Evolutionary conservation across 495 filamentous ascomycete species (phyloP).

Genomic region (Talaromyces wortmannii): DNA sequence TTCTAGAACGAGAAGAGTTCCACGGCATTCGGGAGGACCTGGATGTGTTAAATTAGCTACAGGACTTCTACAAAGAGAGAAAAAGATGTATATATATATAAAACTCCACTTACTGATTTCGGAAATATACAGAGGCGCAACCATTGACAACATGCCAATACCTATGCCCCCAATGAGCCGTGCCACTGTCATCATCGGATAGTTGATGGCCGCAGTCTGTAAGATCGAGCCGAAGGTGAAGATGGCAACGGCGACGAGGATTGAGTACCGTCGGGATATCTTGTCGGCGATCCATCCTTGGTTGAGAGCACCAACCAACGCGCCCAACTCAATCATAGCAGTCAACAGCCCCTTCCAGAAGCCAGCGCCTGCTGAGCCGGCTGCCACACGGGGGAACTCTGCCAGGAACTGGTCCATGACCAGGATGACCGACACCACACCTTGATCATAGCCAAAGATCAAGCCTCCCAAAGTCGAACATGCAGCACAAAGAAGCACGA

Average conservation of each 20-base stretch:
- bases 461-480: slow-evolving; percentile 51
- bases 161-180: slow-evolving; percentile 63
- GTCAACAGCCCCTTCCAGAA: slow-evolving; percentile 57
- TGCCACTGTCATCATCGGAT: slow-evolving; percentile 50
- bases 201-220: slow-evolving; percentile 48
- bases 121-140: slow-evolving; percentile 68
- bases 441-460: slow-evolving; percentile 53
- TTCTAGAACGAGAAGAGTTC: slow-evolving; percentile 43
- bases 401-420: slow-evolving; percentile 52
- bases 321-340: slow-evolving; percentile 61
- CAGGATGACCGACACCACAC: slow-evolving; percentile 49
- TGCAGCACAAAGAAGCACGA: slow-evolving; percentile 45
- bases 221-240: slow-evolving; percentile 49
- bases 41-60: slow-evolving; percentile 19
- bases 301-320: slow-evolving; percentile 54
- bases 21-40: slow-evolving; percentile 39
- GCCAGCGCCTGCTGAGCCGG: slow-evolving; percentile 35
- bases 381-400: slow-evolving; percentile 38
- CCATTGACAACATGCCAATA: slow-evolving; percentile 64
- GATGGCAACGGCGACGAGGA: slow-evolving; percentile 47
- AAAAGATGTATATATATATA: slow-evolving; percentile 42
- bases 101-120: slow-evolving; percentile 77
- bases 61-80: slow-evolving; percentile 22
- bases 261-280: slow-evolving; percentile 53
- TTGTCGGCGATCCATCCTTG: slow-evolving; percentile 62